phyloP scores from a whole-genome alignment of 129 eudicot species.

The Ambrosia trifida region DNA sequence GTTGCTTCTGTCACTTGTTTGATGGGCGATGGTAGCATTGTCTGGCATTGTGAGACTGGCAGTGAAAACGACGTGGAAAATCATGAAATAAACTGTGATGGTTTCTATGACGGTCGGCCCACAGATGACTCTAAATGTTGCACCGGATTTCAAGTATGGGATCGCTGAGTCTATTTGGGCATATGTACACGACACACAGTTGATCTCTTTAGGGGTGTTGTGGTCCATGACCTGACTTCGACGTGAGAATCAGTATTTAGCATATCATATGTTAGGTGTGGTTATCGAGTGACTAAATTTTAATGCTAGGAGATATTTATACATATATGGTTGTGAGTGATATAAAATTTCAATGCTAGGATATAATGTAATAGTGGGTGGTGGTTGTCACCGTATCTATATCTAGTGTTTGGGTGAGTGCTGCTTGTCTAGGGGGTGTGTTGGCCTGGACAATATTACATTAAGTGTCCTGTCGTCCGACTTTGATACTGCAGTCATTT shows the following conservation, averaged over 20 bases:
- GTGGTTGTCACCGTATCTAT: background rate
- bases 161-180: too few relatives aligned
- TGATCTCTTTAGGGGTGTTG: background rate
- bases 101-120: too few relatives aligned
- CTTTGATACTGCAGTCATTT: background rate
- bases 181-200: background rate
- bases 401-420: too few relatives aligned
- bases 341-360: background rate
- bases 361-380: background rate
- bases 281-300: background rate
- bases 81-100: too few relatives aligned
- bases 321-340: too few relatives aligned
- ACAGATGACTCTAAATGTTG: too few relatives aligned
- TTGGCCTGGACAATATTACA: background rate
- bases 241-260: background rate
- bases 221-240: background rate
- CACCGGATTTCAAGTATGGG: too few relatives aligned
- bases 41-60: too few relatives aligned
- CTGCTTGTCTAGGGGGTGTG: background rate
- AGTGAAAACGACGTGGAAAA: too few relatives aligned
- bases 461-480: background rate
- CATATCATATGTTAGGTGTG: background rate
- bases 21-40: too few relatives aligned
- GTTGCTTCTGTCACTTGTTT: too few relatives aligned
- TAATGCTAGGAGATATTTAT: too few relatives aligned